A percentile compares a stretch with the other conserved stretches of the same genome.
Conservation (phyloP, 2,329 filamentous ascomycete species). For the Aspergillus novofumigatus region DNA sequence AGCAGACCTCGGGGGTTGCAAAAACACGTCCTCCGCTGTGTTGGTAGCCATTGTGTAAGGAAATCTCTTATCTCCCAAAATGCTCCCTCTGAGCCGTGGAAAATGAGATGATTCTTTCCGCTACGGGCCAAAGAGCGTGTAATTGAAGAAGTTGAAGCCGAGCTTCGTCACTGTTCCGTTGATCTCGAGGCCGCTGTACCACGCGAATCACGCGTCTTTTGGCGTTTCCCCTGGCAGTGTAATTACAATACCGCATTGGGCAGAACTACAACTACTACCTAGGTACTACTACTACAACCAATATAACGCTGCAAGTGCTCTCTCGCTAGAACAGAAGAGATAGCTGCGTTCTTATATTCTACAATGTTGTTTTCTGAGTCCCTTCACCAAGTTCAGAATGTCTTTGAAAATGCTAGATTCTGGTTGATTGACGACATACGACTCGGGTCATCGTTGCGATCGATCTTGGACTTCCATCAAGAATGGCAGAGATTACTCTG, state of each 20-base stretch:
- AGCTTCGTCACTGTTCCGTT: not conserved
- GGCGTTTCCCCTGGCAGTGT: conserved; percentile 14
- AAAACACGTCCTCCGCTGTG: conserved; percentile 19
- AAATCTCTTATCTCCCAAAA: not conserved
- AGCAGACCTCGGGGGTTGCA: conserved; percentile 27
- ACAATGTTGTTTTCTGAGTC: not conserved
- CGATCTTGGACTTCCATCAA: not conserved
- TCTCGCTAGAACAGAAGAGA: not conserved
- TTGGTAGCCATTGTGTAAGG: conserved; percentile 13
- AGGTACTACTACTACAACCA: not conserved
- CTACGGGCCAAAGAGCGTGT: not conserved
- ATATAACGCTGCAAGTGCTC: not conserved
- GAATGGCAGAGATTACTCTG: not conserved
- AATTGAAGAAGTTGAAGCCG: not conserved
- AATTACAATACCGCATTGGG: conserved; percentile 23
- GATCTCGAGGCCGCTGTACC: not conserved
- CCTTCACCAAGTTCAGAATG: not conserved
- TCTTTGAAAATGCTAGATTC: not conserved
- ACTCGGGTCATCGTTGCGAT: not conserved
- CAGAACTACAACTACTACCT: not conserved
- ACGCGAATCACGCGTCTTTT: conserved; percentile 25
- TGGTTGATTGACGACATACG: not conserved
- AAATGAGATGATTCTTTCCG: not conserved
- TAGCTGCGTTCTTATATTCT: not conserved
- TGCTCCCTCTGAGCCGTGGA: not conserved